Base-by-base conservation (phyloP, 208 protist genomes). In the Plasmodiophora brassicae region DNA sequence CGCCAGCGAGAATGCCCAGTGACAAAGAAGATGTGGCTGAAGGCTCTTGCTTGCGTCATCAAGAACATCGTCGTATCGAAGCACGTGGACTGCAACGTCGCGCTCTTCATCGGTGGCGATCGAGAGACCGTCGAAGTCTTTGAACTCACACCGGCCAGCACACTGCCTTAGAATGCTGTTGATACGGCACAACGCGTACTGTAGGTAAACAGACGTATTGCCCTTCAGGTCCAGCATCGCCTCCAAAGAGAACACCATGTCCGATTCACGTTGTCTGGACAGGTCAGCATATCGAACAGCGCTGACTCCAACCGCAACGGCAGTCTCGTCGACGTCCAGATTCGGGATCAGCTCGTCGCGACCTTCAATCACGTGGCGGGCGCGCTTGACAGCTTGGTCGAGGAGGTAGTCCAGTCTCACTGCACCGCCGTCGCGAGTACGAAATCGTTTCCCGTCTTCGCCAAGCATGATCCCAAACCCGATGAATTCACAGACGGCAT, bases 281-380 rank as follows among this genome's bases (percentile, higher is more conserved):
- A 99, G 93, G 91, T 99, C 97, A 88, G 95, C 97, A 93, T 99
- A 99, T 92, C 98, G 98, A 88, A 99, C 92, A 39, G 96, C 95
- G 71, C 95, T 95, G 85, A 97, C 92, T 22, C 97, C 97, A 46
- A 99, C 94, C 20, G 84, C 35, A 0, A 25, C 36, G 39, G n/a
- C 86, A 0, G 50, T 45, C 46, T 43, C 43, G 36, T 84, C 50
- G 25, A 41, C 36, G 46, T 72, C 50, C 20, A 71, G 14, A 39
- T 84, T 10, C 8, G 14, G 25, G 22, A n/a, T 36, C 20, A 22
- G 22, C 8, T 32, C 8, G 1, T 86, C 0, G 45, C 84, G 28
- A 45, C 14, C 1, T 35, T 0, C 0, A 28, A 88, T 0, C 1
- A 72, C 86, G 1, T 88, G 45, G 5, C 32, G 1, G n/a, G 46